phyloP scores from a whole-genome alignment of 2,329 filamentous ascomycete genomes.

The Hirsutella rhossiliensis region DNA sequence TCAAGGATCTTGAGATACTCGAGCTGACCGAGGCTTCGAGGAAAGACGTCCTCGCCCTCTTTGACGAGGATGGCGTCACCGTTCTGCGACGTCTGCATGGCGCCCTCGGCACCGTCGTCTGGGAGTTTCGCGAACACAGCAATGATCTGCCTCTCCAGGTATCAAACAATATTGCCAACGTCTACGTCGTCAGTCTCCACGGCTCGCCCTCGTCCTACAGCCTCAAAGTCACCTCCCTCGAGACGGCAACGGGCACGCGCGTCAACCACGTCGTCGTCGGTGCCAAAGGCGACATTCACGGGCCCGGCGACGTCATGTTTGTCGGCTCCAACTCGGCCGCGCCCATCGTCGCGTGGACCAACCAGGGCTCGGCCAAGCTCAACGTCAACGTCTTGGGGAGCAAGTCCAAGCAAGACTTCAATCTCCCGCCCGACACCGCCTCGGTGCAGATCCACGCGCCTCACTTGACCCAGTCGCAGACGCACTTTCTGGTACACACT shows the following conservation, averaged over 20 bases:
- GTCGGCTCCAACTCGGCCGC: constrained; percentile 66
- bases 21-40: constrained; percentile 50
- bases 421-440: constrained; percentile 33
- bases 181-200: constrained; percentile 71
- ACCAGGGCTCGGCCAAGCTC: constrained; percentile 47
- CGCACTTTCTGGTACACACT: constrained; percentile 80
- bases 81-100: constrained; percentile 63
- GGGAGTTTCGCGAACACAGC: constrained; percentile 62
- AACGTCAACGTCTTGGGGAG: constrained; percentile 60
- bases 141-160: constrained; percentile 64
- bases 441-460: constrained; percentile 61
- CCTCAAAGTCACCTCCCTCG: constrained; percentile 63
- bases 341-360: constrained; percentile 66
- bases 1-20: constrained; percentile 66
- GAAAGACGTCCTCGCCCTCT: constrained; percentile 64
- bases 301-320: constrained; percentile 53
- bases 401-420: constrained; percentile 42
- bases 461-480: constrained; percentile 54
- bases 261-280: constrained; percentile 59
- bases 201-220: constrained; percentile 57
- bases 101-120: constrained; percentile 58
- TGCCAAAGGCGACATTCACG: constrained; percentile 61
- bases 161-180: constrained; percentile 55
- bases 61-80: constrained; percentile 42
- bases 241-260: constrained; percentile 60